These are phyloP conservation scores for Pseudogymnoascus sp. DNA, from an alignment of 2,329 filamentous ascomycete genomes.

Conservation along the genomic window DNA sequence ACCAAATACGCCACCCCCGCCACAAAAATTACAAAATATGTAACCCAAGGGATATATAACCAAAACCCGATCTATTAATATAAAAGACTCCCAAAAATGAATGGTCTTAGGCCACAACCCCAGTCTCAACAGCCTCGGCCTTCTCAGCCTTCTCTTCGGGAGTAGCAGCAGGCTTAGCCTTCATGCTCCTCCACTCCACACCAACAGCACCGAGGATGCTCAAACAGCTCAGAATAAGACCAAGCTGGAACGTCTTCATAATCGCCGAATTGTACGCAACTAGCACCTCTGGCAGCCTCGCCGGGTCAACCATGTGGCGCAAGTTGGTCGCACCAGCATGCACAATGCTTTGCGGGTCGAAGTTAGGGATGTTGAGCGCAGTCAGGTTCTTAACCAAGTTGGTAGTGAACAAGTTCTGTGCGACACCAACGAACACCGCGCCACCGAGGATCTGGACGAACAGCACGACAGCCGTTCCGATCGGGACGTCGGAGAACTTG, in stretches of 20 bases:
- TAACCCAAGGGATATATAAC: constrained; percentile 3
- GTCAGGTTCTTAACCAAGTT: constrained; percentile 22
- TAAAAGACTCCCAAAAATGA: not conserved
- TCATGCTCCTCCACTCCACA: constrained; percentile 48
- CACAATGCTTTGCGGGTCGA: constrained; percentile 30
- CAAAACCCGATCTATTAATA: not conserved
- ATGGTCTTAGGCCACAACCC: not conserved
- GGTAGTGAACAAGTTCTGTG: constrained; percentile 52
- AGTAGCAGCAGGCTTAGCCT: not conserved
- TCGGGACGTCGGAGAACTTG: constrained; percentile 39
- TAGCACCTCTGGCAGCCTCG: constrained; percentile 32
- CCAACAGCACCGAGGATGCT: constrained; percentile 45
- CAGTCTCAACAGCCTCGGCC: not conserved
- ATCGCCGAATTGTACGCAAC: constrained; percentile 30
- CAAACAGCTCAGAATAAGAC: constrained; percentile 44
- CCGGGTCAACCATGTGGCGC: constrained; percentile 27
- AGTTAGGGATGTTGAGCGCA: constrained; percentile 22
- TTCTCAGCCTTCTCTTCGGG: not conserved
- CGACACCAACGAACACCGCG: constrained; percentile 55
- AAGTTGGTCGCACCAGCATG: constrained; percentile 37
- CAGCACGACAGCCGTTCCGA: constrained; percentile 43
- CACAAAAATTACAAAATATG: not conserved
- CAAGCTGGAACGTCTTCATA: constrained; percentile 44
- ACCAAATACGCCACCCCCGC: not conserved
- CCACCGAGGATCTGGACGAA: constrained; percentile 61